These are phyloP conservation scores for Porodaedalea pini DNA, from an alignment of 1,284 basidiomycete genomes.

Conservation along the genomic window DNA sequence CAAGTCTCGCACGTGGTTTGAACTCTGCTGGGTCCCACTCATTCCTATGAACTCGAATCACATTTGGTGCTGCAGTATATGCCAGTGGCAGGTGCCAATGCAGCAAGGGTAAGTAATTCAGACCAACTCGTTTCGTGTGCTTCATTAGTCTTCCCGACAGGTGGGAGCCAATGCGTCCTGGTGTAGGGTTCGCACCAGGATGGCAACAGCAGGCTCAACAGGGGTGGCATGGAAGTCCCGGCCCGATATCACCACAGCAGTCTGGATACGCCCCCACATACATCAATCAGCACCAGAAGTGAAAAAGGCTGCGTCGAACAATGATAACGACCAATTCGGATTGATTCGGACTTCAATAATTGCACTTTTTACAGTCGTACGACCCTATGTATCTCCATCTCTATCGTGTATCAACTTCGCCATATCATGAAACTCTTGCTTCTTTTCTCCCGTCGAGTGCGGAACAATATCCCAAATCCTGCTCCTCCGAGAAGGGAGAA, in stretches of 20 bases:
- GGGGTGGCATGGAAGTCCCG: background rate
- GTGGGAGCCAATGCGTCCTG: slow-evolving; percentile 41
- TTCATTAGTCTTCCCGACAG: slow-evolving; percentile 27
- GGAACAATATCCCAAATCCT: slow-evolving; percentile 14
- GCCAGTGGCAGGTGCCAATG: slow-evolving; percentile 44
- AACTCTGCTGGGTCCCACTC: slow-evolving; percentile 49
- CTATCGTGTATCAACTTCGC: slow-evolving; percentile 2
- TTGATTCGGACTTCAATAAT: background rate
- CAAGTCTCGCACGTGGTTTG: slow-evolving; percentile 51
- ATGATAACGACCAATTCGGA: too few relatives aligned
- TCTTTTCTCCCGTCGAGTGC: slow-evolving; percentile 16
- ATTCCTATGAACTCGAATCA: slow-evolving; percentile 43
- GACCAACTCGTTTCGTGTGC: slow-evolving; percentile 6
- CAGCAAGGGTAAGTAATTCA: slow-evolving; percentile 40
- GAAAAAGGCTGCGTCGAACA: background rate
- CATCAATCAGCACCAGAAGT: slow-evolving; percentile 16
- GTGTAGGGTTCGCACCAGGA: slow-evolving; percentile 17
- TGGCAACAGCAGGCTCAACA: slow-evolving; percentile 18
- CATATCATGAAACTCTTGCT: background rate
- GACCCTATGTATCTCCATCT: background rate
- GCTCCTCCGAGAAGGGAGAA: slow-evolving; percentile 11
- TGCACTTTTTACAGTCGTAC: background rate
- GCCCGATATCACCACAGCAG: slow-evolving; percentile 10
- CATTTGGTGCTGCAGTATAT: slow-evolving; percentile 52
- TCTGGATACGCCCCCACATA: slow-evolving; percentile 13